Evolutionary conservation across 495 filamentous ascomycete species (phyloP), one percentile per base, ranked within the genome.

Genomic region (Talaromyces stipitatus): DNA sequence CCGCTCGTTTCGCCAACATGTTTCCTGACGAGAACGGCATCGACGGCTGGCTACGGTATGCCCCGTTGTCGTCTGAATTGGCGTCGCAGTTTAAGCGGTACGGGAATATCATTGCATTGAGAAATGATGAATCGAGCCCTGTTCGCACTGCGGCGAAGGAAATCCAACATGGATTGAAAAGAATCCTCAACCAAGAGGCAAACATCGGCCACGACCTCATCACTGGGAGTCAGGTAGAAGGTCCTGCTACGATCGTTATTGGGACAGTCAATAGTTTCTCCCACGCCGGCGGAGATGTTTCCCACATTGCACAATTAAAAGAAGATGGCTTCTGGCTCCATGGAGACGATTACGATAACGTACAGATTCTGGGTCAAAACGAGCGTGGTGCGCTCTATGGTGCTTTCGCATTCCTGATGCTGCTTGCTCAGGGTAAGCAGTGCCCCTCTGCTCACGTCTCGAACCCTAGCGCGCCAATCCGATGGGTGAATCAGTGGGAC

Each of bases 401-500:
- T 18, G 74, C 85, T 1, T 89, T 85, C 62, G 79, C 87, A 59
- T 89, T 86, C 57, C 73, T 90, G 22, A 83, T 82, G 20, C 73
- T 76, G 61, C 67, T 90, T 26, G 80, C 78, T 2, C 84, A 86
- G 64, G 82, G 79, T 10, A 82, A 85, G 57, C 77, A 84, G 58
- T 76, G 79, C 3, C 64, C 76, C 16, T 76, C 81, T 27, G 66
- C 77, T 30, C 74, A 79, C 12, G 66, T 76, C 4, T 74, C 76
- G 3, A 88, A 80, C 58, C 85, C 86, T 0, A 72, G 76, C 30
- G 83, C 82, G 0, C 79, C 81, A 0, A 82, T 89, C 43, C 75
- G 86, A 59, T 88, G 85, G 85, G 77, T 83, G 2, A 88, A 89
- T 64, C 78, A 90, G 58, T 90, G 85, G 86, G 84, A 88, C 64